Base-by-base conservation (phyloP, 75 land plant species). In the Picea glauca region DNA sequence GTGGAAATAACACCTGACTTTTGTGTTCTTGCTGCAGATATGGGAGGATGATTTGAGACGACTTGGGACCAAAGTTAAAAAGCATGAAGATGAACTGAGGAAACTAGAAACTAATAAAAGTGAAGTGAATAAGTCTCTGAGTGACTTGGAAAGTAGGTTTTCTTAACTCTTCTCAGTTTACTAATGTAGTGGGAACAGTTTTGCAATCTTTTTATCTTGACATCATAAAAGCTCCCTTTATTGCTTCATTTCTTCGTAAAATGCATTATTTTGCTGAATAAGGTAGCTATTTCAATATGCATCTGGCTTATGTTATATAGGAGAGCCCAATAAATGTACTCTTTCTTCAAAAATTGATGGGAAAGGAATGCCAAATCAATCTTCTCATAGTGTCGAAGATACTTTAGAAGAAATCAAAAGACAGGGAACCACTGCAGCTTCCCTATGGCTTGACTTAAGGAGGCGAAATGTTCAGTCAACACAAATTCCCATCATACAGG, bases 381-480 rank as follows among this genome's bases (percentile, higher is more conserved):
- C 5, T 6, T 54, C 20, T 23, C 76, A 74, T 15, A 57, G 59
- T 13, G 58, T 74, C 3, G 76, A 74, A 57, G 64, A 85, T 70
- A 85, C 80, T n/a, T 58, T 77, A 8, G 70, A 85, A 33, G 85
- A 89, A 63, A 86, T 92, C 68, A 43, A 79, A 13, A 62, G 76
- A 50, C 80, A 85, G 80, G 88, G 84, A 61, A 81, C 81, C 46
- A 79, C 88, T 54, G 91, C 93, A 58, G 89, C 85, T 66, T 83
- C 81, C 5, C 15, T 85, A 59, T 62, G 85, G 6, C 83, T 80
- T 66, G 76, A 80, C 30, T 31, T 89, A 83, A 33, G 59, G 64
- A 85, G 57, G 23, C 65, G 80, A 58, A 77, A 54, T 0, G 12
- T 33, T 30, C 65, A 83, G 38, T 82, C 76, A 46, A 77, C 74